Conservation (phyloP, 352 stramenopile genomes). For the Globisporangium echinulatum region DNA sequence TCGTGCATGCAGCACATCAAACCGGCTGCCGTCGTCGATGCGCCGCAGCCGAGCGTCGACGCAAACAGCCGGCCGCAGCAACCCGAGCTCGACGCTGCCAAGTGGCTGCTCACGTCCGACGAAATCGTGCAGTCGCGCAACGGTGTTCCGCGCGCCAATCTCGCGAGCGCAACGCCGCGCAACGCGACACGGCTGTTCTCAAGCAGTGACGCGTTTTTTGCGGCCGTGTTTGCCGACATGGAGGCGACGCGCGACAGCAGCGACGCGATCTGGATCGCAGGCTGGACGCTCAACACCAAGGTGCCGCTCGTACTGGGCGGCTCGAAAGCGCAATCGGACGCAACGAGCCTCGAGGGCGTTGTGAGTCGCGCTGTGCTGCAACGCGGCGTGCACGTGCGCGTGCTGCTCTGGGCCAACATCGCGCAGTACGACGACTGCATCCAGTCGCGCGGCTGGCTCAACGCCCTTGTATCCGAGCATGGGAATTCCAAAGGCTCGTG, state of each 20-base stretch:
- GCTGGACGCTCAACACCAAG: conserved; percentile 14
- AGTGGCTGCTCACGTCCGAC: conserved; percentile 7
- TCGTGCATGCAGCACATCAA: not conserved
- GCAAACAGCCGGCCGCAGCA: not conserved
- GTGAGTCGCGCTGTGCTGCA: conserved; percentile 15
- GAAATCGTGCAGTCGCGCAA: conserved; percentile 5
- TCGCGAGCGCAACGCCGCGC: not conserved
- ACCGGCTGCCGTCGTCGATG: not conserved
- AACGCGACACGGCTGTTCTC: conserved; percentile 9
- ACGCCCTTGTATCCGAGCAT: conserved; percentile 7
- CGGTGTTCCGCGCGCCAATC: not conserved
- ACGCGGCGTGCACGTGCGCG: conserved; percentile 20
- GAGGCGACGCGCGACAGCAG: conserved; percentile 5
- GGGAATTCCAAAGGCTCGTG: not conserved
- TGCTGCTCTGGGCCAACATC: conserved; percentile 24
- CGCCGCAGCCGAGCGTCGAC: not conserved
- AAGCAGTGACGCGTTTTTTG: conserved; percentile 10
- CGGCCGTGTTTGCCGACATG: conserved; percentile 13
- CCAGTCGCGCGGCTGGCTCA: conserved; percentile 20
- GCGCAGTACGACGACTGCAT: conserved; percentile 9
- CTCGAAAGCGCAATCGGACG: not conserved
- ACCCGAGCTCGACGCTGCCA: conserved; percentile 9
- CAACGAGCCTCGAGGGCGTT: conserved; percentile 11
- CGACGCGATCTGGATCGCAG: conserved; percentile 18
- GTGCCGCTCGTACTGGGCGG: conserved; percentile 10